Percentiles rank a stretch among this genome's conserved stretches.
These are phyloP conservation scores for Cyclotella kingstonii DNA, from an alignment of 108 stramenopile genomes.

Conservation along the genomic window DNA sequence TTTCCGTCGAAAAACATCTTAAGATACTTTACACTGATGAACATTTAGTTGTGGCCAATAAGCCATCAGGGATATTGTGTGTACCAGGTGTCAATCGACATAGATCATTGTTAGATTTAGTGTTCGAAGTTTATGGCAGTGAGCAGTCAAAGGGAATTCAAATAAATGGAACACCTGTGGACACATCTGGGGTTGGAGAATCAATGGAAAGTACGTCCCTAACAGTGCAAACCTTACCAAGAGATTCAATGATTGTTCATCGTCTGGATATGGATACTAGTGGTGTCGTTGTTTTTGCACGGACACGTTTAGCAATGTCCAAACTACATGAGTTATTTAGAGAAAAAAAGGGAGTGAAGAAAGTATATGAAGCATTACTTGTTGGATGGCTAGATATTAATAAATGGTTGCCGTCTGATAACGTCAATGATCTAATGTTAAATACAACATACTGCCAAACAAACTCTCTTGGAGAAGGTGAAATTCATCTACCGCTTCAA, in stretches of 20 bases:
- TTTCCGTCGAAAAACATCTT: conserved; percentile 42
- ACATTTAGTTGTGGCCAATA: conserved; percentile 65
- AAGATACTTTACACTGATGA: conserved; percentile 63
- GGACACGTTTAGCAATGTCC: conserved; percentile 46
- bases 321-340: conserved; percentile 62
- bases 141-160: neutral
- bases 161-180: neutral
- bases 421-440: neutral
- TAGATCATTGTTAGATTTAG: conserved; percentile 52
- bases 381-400: conserved; percentile 41
- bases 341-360: conserved; percentile 40
- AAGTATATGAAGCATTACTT: conserved; percentile 65
- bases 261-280: conserved; percentile 83
- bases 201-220: neutral
- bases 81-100: conserved; percentile 74
- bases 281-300: conserved; percentile 72
- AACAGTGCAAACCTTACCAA: neutral
- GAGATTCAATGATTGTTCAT: conserved; percentile 75
- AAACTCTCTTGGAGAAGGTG: conserved; percentile 52
- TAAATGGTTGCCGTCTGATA: conserved; percentile 13
- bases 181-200: neutral
- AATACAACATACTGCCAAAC: too few species aligned
- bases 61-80: conserved; percentile 74
- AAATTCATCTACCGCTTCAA: conserved; percentile 68
- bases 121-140: conserved; percentile 45